Percentiles rank a stretch among this genome's conserved stretches.
These are phyloP conservation scores for Plasmodium relictum DNA, from an alignment of 169 alveolate genomes.

Conservation along the genomic window DNA sequence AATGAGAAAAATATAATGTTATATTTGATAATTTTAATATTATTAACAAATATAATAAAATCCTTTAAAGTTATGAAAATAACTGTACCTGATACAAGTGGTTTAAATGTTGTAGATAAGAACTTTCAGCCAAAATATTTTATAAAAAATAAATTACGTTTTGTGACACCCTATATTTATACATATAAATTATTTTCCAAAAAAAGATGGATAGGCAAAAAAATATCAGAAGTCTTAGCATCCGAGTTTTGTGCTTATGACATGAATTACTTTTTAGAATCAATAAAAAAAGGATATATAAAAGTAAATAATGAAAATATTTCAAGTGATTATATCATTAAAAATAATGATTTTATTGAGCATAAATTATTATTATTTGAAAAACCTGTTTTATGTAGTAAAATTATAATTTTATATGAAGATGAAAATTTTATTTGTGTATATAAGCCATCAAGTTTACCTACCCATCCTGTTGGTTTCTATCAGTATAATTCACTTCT, in stretches of 20 bases:
- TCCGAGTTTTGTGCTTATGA: conserved; percentile 86
- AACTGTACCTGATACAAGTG: conserved; percentile 41
- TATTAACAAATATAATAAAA: not conserved
- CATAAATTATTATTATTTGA: conserved; percentile 84
- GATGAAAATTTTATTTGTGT: conserved; percentile 83
- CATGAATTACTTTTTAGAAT: conserved; percentile 66
- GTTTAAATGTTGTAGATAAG: conserved; percentile 56
- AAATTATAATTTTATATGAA: conserved; percentile 77
- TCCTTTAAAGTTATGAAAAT: conserved; percentile 69
- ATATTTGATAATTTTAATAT: conserved; percentile 5
- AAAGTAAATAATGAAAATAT: conserved; percentile 74
- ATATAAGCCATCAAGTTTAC: conserved; percentile 82
- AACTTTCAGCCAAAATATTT: conserved; percentile 69
- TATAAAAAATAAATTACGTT: conserved; percentile 80
- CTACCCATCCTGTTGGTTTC: conserved; percentile 86
- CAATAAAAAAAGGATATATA: conserved; percentile 79
- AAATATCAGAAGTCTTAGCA: conserved; percentile 77
- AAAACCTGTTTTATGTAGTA: conserved; percentile 79
- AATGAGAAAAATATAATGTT: not conserved
- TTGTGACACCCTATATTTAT: conserved; percentile 84
- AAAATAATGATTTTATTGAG: conserved; percentile 80
- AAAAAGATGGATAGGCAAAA: conserved; percentile 84
- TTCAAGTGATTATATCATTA: conserved; percentile 77
- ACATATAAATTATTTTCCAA: conserved; percentile 81
- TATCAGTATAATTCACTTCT: conserved; percentile 83